Conservation (phyloP, 768 basidiomycete genomes). For the Termitomyces sp. region DNA sequence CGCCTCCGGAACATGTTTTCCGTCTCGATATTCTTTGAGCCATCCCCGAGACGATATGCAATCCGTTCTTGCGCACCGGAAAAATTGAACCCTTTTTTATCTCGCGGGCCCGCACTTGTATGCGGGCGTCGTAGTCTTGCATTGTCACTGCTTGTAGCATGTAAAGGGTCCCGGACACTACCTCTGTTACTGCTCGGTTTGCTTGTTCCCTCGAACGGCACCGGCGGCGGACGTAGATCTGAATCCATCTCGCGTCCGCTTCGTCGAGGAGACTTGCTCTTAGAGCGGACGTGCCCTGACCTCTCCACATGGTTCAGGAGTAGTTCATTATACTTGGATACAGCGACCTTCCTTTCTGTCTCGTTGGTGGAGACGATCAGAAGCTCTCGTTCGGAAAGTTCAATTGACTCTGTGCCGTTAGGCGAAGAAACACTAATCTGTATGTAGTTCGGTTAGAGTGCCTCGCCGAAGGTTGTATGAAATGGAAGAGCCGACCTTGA, state of each 20-base stretch:
- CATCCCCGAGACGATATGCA: background rate
- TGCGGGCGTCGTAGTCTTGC: conserved; percentile 49
- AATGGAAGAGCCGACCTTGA: conserved; percentile 45
- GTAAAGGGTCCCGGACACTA: conserved; percentile 1
- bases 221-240: conserved; percentile 34
- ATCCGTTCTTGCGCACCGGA: conserved; percentile 8
- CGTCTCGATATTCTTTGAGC: background rate
- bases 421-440: conserved; percentile 49
- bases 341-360: conserved; percentile 58
- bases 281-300: conserved; percentile 39
- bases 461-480: conserved; percentile 9
- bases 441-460: conserved; percentile 13
- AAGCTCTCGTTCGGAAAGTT: conserved; percentile 66
- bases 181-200: conserved; percentile 10
- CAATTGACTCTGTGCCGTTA: conserved; percentile 59
- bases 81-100: conserved; percentile 39
- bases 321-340: conserved; percentile 51
- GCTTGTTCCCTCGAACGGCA: conserved; percentile 19
- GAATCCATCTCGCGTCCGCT: conserved; percentile 29
- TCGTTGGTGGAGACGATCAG: conserved; percentile 66
- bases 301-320: conserved; percentile 20
- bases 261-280: conserved; percentile 54
- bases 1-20: conserved; percentile 7
- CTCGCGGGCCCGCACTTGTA: conserved; percentile 69
- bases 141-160: conserved; percentile 1